These are phyloP conservation scores for Nicotiana benthamiana DNA, from an alignment of 257 asterid genomes.

Conservation along the genomic window DNA sequence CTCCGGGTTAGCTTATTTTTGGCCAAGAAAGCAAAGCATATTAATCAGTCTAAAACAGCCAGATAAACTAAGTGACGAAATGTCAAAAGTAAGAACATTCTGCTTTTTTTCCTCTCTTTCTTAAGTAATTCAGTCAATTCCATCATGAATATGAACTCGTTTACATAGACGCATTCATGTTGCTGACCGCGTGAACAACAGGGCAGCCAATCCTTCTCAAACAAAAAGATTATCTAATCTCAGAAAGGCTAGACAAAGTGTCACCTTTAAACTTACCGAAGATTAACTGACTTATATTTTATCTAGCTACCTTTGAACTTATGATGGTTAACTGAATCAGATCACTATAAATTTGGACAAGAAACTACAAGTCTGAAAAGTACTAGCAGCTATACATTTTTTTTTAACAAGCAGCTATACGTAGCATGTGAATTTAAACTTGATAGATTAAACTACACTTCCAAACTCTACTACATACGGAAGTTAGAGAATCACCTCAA, in stretches of 20 bases:
- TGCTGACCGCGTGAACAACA: background rate
- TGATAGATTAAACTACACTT: background rate
- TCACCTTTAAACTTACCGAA: background rate
- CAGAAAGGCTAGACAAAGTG: background rate
- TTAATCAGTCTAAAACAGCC: constrained; percentile 6
- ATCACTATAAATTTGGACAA: background rate
- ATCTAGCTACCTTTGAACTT: too few species aligned
- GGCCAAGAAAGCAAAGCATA: background rate
- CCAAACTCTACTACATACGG: background rate
- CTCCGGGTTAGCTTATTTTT: background rate
- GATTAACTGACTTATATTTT: too few species aligned
- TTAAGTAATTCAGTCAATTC: background rate
- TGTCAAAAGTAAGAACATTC: background rate
- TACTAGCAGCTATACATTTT: background rate
- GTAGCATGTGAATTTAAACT: background rate
- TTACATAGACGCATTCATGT: background rate
- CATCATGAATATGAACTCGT: background rate
- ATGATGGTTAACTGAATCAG: background rate
- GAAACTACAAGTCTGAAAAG: background rate
- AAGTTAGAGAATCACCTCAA: constrained; percentile 27
- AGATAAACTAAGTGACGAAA: background rate
- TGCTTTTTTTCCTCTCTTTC: background rate
- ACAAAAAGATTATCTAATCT: background rate
- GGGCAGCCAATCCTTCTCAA: background rate
- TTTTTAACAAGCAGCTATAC: background rate